Evolutionary conservation across 768 basidiomycete genomes (phyloP).

Genomic region (Pluteus cervinus): DNA sequence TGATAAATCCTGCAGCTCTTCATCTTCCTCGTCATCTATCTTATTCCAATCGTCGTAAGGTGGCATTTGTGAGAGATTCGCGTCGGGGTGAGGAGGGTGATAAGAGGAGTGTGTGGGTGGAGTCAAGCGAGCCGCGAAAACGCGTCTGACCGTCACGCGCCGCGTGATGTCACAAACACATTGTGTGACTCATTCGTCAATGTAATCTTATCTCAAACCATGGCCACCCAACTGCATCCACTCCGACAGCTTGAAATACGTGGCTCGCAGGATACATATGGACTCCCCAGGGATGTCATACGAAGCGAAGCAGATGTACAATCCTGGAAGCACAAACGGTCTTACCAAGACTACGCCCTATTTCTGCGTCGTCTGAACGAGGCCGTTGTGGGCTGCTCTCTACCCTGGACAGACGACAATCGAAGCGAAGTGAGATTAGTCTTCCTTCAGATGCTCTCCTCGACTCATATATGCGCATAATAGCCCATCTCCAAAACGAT

Average conservation of each 20-base stretch:
- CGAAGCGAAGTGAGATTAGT: constrained; percentile 30
- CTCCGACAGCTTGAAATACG: constrained; percentile 14
- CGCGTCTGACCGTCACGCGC: neutral
- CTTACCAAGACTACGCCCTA: constrained; percentile 67
- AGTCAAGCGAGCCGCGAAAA: neutral
- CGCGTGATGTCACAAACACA: constrained; percentile 3
- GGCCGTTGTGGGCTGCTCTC: constrained; percentile 60
- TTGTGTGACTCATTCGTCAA: too few species aligned
- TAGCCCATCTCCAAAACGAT: constrained; percentile 48
- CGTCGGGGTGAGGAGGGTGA: neutral
- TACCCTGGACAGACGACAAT: constrained; percentile 34
- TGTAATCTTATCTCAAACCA: neutral
- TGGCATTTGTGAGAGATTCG: constrained; percentile 39
- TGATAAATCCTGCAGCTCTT: constrained; percentile 68
- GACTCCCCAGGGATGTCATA: constrained; percentile 49
- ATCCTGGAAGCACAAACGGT: constrained; percentile 63
- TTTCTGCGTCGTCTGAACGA: constrained; percentile 77
- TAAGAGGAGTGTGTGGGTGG: neutral
- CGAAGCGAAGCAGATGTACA: constrained; percentile 67
- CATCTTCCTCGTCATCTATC: constrained; percentile 76
- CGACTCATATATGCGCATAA: constrained; percentile 7
- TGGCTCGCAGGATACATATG: too few species aligned
- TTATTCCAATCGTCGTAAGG: constrained; percentile 79
- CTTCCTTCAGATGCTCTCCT: neutral
- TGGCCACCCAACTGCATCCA: constrained; percentile 10